Evolutionary conservation across 129 eudicot species (phyloP).

Genomic region (Tagetes erecta): DNA sequence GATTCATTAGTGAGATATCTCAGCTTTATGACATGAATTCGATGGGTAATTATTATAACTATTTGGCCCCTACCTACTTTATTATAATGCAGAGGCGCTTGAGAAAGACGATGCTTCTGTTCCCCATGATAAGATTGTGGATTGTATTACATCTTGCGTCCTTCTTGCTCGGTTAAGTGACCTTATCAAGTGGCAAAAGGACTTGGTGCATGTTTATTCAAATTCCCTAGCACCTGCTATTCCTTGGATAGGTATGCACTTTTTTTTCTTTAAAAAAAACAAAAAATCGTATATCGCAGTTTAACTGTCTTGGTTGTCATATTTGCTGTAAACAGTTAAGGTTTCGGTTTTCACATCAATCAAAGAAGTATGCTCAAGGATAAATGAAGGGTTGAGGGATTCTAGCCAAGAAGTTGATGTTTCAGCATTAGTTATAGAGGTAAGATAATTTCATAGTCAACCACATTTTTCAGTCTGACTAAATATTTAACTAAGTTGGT

Average conservation of each 20-base stretch:
- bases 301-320: conserved; percentile 13
- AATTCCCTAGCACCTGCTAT: conserved; percentile 60
- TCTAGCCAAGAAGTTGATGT: conserved; percentile 31
- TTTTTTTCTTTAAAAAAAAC: background rate
- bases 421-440: conserved; percentile 60
- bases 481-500: conserved; percentile 17
- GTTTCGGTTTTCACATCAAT: conserved; percentile 65
- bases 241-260: conserved; percentile 69
- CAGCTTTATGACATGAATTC: background rate
- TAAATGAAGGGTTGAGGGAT: conserved; percentile 34
- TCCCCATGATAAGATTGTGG: conserved; percentile 68
- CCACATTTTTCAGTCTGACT: background rate
- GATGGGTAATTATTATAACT: conserved; percentile 8
- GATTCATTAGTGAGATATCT: background rate
- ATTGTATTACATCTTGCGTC: conserved; percentile 69
- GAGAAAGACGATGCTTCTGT: conserved; percentile 45
- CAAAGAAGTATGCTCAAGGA: conserved; percentile 67
- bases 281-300: background rate
- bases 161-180: conserved; percentile 61
- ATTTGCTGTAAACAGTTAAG: conserved; percentile 63
- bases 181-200: conserved; percentile 57
- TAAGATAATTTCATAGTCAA: conserved; percentile 33
- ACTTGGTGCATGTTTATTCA: conserved; percentile 49
- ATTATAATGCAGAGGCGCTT: conserved; percentile 47
- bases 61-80: conserved; percentile 22